Percentiles rank a stretch among this genome's conserved stretches.
Evolutionary conservation across 2,329 filamentous ascomycete genomes (phyloP).

Genomic region (Colletotrichum nymphaeae): DNA sequence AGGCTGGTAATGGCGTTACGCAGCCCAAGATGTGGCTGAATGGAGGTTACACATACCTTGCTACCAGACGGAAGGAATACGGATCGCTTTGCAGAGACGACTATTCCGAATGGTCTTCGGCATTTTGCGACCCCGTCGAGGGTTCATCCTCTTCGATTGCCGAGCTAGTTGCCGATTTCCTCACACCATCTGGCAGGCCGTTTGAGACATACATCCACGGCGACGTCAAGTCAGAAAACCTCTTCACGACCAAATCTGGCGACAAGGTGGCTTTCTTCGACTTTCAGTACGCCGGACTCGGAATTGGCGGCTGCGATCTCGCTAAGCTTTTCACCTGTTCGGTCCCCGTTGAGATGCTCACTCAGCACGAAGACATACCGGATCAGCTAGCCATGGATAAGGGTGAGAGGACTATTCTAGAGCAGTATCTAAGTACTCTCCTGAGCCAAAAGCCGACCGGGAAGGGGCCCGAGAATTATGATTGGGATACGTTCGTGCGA

Average conservation of each 20-base stretch:
- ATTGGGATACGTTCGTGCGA: slow-evolving; percentile 63
- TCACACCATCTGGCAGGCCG: slow-evolving; percentile 56
- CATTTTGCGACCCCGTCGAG: slow-evolving; percentile 54
- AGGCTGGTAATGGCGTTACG: slow-evolving; percentile 21
- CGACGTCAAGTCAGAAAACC: slow-evolving; percentile 77
- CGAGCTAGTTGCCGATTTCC: slow-evolving; percentile 63
- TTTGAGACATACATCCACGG: slow-evolving; percentile 73
- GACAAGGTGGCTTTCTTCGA: slow-evolving; percentile 72
- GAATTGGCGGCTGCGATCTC: slow-evolving; percentile 73
- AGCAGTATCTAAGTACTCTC: slow-evolving; percentile 58
- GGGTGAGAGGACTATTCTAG: slow-evolving; percentile 63
- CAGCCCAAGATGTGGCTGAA: slow-evolving; percentile 66
- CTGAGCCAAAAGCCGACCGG: slow-evolving; percentile 38
- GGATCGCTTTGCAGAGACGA: slow-evolving; percentile 55
- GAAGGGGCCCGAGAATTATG: slow-evolving; percentile 52
- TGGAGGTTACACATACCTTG: slow-evolving; percentile 76
- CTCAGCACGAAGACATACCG: slow-evolving; percentile 43
- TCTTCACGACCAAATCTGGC: slow-evolving; percentile 65
- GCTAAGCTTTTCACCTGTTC: slow-evolving; percentile 77
- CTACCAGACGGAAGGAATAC: slow-evolving; percentile 70
- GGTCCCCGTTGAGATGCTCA: slow-evolving; percentile 66
- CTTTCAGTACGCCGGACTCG: slow-evolving; percentile 76
- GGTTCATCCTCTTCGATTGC: slow-evolving; percentile 52
- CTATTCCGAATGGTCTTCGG: slow-evolving; percentile 65
- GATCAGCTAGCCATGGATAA: slow-evolving; percentile 58